These are phyloP conservation scores for Ailanthus altissimus DNA, from an alignment of 345 rosid species.

Conservation along the genomic window DNA sequence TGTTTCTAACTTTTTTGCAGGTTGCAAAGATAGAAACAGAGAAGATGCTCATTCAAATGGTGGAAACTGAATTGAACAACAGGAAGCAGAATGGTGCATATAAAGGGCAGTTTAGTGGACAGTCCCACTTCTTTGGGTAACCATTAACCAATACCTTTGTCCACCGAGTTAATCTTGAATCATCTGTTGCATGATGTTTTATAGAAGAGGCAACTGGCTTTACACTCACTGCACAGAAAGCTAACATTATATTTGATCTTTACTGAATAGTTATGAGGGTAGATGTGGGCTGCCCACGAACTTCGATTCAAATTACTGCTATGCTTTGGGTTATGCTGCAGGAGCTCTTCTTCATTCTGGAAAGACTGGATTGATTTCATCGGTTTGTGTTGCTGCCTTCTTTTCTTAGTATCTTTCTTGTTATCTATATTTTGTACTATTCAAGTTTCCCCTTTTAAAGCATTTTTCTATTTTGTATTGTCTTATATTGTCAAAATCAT, in stretches of 20 bases:
- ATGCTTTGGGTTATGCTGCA: constrained; percentile 47
- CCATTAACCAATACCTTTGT: constrained; percentile 15
- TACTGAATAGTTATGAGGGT: constrained; percentile 38
- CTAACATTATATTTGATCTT: constrained; percentile 1
- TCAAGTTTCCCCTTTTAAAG: not conserved
- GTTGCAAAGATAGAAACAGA: constrained; percentile 52
- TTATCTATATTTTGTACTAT: not conserved
- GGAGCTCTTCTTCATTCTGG: constrained; percentile 49
- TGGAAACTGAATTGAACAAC: constrained; percentile 43
- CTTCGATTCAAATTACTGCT: constrained; percentile 46
- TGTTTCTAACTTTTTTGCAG: constrained; percentile 8
- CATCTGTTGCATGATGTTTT: not conserved
- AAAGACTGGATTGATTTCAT: constrained; percentile 52
- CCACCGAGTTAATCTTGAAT: not conserved
- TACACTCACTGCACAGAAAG: not conserved
- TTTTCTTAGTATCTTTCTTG: not conserved
- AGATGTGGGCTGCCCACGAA: constrained; percentile 50
- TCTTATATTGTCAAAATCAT: not conserved
- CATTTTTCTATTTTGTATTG: not conserved
- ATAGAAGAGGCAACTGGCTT: too few species aligned
- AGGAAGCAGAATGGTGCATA: constrained; percentile 39
- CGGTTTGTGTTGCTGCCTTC: constrained; percentile 29
- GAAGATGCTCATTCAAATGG: constrained; percentile 51
- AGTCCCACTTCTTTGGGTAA: constrained; percentile 51
- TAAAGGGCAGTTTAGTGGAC: constrained; percentile 36